Evolutionary conservation across 176 grass and related monocot genomes (phyloP).

Genomic region (Carex littledalei): DNA sequence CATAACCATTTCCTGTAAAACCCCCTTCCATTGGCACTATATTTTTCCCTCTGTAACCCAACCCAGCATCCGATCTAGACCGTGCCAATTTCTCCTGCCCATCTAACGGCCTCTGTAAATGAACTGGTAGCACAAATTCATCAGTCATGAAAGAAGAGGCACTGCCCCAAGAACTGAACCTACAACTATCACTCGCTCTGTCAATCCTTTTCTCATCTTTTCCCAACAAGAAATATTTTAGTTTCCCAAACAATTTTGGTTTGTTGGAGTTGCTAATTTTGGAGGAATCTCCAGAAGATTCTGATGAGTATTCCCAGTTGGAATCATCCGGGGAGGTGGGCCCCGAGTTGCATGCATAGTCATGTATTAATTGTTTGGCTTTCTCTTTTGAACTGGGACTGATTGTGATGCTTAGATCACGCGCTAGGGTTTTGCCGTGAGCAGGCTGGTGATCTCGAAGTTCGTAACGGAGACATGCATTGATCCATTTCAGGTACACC

Average conservation of each 20-base stretch:
- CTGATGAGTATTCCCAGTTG: slow-evolving; percentile 66
- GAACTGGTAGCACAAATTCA: neutral
- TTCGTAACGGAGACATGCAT: slow-evolving; percentile 90
- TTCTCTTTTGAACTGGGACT: slow-evolving; percentile 75
- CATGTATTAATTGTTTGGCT: slow-evolving; percentile 88
- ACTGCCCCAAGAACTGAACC: neutral
- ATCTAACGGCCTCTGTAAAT: neutral
- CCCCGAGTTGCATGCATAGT: slow-evolving; percentile 56
- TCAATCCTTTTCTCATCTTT: slow-evolving; percentile 40
- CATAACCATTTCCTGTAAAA: neutral
- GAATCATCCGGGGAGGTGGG: slow-evolving; percentile 48
- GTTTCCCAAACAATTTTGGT: slow-evolving; percentile 62
- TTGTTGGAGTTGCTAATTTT: slow-evolving; percentile 38
- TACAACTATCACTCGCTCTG: neutral
- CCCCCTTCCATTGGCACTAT: neutral
- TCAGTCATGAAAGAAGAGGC: neutral
- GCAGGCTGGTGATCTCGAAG: slow-evolving; percentile 54
- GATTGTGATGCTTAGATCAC: slow-evolving; percentile 72
- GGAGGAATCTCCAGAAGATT: slow-evolving; percentile 29
- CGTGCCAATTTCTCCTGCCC: neutral
- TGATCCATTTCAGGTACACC: slow-evolving; percentile 98
- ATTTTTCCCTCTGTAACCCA: slow-evolving; percentile 5
- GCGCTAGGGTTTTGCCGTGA: slow-evolving; percentile 50
- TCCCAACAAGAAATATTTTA: slow-evolving; percentile 65
- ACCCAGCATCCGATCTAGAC: slow-evolving; percentile 15